Percentiles rank a stretch among this genome's conserved stretches.
phyloP scores from a whole-genome alignment of 1,139 yeast species.

The Candida tetrigidarum region DNA sequence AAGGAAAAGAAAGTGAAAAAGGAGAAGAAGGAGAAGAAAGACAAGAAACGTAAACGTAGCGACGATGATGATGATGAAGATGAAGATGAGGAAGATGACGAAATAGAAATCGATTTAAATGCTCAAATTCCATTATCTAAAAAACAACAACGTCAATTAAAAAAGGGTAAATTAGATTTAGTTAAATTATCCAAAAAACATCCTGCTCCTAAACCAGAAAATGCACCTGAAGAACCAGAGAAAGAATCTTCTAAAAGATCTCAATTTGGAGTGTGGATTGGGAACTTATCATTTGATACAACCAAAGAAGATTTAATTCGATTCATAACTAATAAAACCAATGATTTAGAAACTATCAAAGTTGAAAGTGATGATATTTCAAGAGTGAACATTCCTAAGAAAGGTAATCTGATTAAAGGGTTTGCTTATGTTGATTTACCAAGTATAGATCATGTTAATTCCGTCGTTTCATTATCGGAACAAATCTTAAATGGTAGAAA shows the following conservation, averaged over 20 bases:
- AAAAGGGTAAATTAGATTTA: slow-evolving; percentile 73
- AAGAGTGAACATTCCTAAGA: slow-evolving; percentile 69
- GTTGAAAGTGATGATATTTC: slow-evolving; percentile 54
- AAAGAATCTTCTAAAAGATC: slow-evolving; percentile 40
- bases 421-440: slow-evolving; percentile 90
- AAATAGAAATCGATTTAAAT: slow-evolving; percentile 78
- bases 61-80: neutral
- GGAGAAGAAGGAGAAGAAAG: slow-evolving; percentile 19
- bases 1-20: slow-evolving; percentile 12
- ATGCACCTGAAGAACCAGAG: slow-evolving; percentile 26
- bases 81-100: slow-evolving; percentile 28
- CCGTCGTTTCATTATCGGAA: slow-evolving; percentile 74
- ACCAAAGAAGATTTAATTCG: slow-evolving; percentile 71
- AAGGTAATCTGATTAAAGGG: slow-evolving; percentile 68
- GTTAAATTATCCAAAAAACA: slow-evolving; percentile 58
- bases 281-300: slow-evolving; percentile 88
- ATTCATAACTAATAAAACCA: slow-evolving; percentile 66
- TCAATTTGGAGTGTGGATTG: slow-evolving; percentile 88
- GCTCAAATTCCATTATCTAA: slow-evolving; percentile 86
- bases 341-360: slow-evolving; percentile 37
- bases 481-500: slow-evolving; percentile 79
- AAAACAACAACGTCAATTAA: slow-evolving; percentile 85
- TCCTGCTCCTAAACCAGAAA: slow-evolving; percentile 47
- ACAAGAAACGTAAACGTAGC: slow-evolving; percentile 5
- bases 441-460: slow-evolving; percentile 62